phyloP scores from a whole-genome alignment of 2,329 filamentous ascomycete species.

The Fusarium piperis region DNA sequence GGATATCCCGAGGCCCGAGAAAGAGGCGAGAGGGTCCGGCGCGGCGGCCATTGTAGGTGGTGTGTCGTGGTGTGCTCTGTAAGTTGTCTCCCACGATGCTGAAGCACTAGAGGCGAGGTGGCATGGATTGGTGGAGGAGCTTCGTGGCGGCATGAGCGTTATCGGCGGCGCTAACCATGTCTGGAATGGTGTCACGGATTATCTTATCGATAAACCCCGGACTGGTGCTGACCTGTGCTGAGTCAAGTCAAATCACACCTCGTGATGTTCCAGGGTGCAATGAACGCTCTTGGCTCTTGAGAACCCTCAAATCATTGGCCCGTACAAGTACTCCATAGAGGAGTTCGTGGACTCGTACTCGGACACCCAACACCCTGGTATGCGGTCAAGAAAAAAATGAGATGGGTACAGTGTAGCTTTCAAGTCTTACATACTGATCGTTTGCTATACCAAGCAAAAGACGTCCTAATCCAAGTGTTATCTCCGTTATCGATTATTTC shows the following conservation, averaged over 20 bases:
- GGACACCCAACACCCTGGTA: neutral
- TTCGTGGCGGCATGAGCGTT: slow-evolving; percentile 2
- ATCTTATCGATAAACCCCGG: slow-evolving; percentile 29
- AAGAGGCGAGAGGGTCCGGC: slow-evolving; percentile 43
- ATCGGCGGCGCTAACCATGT: slow-evolving; percentile 20
- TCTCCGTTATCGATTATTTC: neutral
- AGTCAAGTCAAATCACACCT: neutral
- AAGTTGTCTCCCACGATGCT: slow-evolving; percentile 9
- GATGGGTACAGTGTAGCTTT: neutral
- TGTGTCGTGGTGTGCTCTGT: slow-evolving; percentile 6
- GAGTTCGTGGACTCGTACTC: neutral
- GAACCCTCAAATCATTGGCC: neutral
- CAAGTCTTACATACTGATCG: neutral
- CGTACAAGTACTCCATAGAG: too few relatives aligned
- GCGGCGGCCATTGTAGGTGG: slow-evolving; percentile 28
- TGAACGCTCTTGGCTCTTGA: neutral
- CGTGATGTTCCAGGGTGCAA: neutral
- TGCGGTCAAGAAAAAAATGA: neutral
- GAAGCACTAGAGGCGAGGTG: slow-evolving; percentile 32
- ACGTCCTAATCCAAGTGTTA: too few relatives aligned
- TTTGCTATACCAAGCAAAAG: too few relatives aligned
- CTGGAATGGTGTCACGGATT: neutral
- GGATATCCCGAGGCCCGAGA: slow-evolving; percentile 40
- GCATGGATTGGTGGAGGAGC: slow-evolving; percentile 33
- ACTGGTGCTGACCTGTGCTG: neutral